These are phyloP conservation scores for Hygrophorus pudorinus DNA, from an alignment of 768 basidiomycete species.

Conservation along the genomic window DNA sequence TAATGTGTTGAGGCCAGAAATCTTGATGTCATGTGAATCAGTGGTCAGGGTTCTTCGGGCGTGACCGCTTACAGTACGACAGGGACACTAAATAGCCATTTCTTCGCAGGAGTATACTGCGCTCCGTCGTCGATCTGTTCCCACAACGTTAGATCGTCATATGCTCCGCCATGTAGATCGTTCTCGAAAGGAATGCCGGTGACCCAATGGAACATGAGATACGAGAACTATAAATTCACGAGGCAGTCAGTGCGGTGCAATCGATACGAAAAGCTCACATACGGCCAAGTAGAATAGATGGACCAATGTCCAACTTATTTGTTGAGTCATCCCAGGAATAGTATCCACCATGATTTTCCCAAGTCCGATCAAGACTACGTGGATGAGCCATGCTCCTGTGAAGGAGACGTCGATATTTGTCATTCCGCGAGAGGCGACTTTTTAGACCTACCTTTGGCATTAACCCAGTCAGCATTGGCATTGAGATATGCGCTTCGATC, in stretches of 20 bases:
- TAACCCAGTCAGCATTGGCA: constrained; percentile 90
- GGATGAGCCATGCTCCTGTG: constrained; percentile 97
- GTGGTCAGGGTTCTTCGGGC: not conserved
- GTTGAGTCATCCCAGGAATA: constrained; percentile 87
- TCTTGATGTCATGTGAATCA: constrained; percentile 29
- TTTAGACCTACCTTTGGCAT: constrained; percentile 71
- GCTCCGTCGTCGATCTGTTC: constrained; percentile 99
- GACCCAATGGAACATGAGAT: constrained; percentile 98
- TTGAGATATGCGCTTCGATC: constrained; percentile 78
- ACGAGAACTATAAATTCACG: constrained; percentile 71
- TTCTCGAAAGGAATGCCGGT: constrained; percentile 94
- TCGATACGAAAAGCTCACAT: constrained; percentile 21
- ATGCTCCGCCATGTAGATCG: constrained; percentile 82
- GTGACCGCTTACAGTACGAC: constrained; percentile 69
- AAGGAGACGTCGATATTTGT: not conserved
- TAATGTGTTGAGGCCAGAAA: constrained; percentile 98
- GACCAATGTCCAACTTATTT: constrained; percentile 92
- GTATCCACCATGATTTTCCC: constrained; percentile 93
- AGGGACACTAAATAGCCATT: constrained; percentile 89
- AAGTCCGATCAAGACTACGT: constrained; percentile 81
- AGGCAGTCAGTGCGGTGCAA: constrained; percentile 1
- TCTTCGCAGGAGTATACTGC: constrained; percentile 97
- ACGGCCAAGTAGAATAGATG: constrained; percentile 88
- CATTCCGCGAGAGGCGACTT: not conserved
- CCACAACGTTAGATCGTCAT: constrained; percentile 97